Evolutionary conservation across 1,284 basidiomycete species (phyloP).

Genomic region (Stygiomarasmius scandens): DNA sequence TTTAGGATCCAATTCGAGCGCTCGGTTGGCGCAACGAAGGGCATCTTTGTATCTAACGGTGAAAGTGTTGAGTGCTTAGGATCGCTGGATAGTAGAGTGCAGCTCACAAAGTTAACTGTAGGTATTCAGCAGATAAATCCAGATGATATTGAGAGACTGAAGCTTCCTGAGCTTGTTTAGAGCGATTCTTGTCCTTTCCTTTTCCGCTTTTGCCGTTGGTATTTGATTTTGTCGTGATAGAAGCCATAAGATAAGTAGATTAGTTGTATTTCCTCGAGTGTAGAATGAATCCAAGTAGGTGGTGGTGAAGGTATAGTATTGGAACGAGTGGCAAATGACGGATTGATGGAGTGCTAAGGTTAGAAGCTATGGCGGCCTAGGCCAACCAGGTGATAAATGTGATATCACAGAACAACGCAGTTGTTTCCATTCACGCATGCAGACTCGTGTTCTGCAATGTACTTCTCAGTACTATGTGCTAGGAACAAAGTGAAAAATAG

Average conservation of each 20-base stretch:
- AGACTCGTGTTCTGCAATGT: too few relatives aligned
- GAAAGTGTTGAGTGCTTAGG: background rate
- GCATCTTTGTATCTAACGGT: constrained; percentile 44
- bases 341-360: too few relatives aligned
- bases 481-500: too few relatives aligned
- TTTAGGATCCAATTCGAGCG: constrained; percentile 43
- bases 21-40: constrained; percentile 42
- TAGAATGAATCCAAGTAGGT: too few relatives aligned
- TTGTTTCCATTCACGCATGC: too few relatives aligned
- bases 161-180: background rate
- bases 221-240: background rate
- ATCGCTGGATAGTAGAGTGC: background rate
- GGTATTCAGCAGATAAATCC: constrained; percentile 8
- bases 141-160: constrained; percentile 9
- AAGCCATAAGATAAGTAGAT: background rate
- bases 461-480: too few relatives aligned
- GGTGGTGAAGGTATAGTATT: too few relatives aligned
- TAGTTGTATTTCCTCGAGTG: too few relatives aligned
- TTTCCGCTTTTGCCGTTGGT: background rate
- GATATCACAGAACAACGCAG: too few relatives aligned
- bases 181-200: background rate
- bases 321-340: too few relatives aligned
- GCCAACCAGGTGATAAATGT: too few relatives aligned
- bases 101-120: constrained; percentile 8
- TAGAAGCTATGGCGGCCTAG: too few relatives aligned